Evolutionary conservation across 176 grass and related monocot species (phyloP).

Genomic region (Carex pumila): DNA sequence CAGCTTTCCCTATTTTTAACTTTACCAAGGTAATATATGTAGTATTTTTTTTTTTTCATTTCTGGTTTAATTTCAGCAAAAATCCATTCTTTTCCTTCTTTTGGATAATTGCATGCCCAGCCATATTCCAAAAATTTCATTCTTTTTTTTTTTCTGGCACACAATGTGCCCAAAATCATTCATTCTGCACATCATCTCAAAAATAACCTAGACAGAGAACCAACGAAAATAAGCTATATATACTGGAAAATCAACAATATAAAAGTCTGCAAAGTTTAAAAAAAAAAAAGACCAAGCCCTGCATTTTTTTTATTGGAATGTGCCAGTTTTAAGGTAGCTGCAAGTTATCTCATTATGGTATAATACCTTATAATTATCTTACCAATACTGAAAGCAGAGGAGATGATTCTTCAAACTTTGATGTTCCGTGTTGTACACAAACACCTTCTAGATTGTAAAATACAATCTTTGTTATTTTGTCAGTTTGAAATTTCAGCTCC

Average conservation of each 20-base stretch:
- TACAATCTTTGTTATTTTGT: neutral
- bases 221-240: neutral
- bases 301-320: neutral
- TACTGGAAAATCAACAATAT: neutral
- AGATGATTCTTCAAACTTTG: neutral
- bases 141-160: no score
- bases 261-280: no score
- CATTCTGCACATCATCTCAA: neutral
- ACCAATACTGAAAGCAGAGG: neutral
- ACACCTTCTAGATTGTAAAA: constrained; percentile 18
- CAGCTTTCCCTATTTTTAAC: constrained; percentile 12
- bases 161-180: neutral
- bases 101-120: no score
- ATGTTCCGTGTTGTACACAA: neutral
- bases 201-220: neutral
- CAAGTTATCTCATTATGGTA: neutral
- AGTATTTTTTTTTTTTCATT: neutral
- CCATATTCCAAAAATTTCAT: no score
- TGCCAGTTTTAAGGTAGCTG: neutral
- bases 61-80: neutral
- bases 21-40: constrained; percentile 19
- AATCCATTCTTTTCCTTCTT: neutral
- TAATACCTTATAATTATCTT: neutral
- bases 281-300: no score
- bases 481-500: constrained; percentile 16